Evolutionary conservation across 1,139 yeast species (phyloP).

Genomic region (Taiozyma onychis): DNA sequence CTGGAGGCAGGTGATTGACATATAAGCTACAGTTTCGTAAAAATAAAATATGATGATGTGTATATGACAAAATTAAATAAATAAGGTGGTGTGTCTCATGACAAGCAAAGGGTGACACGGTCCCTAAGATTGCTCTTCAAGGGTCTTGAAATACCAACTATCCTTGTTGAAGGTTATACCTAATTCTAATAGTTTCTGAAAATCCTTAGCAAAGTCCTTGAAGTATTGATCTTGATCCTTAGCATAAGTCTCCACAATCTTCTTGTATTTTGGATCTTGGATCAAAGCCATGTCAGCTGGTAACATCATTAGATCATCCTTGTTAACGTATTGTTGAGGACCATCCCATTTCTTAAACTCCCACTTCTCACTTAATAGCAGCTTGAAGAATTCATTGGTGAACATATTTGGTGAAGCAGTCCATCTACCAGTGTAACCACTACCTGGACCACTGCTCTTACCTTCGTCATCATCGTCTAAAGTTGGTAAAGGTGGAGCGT

Average conservation of each 20-base stretch:
- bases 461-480: constrained; percentile 16
- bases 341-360: constrained; percentile 70
- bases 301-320: constrained; percentile 80
- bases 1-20: background rate
- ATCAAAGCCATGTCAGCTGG: constrained; percentile 77
- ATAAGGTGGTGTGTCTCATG: background rate
- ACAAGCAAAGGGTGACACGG: background rate
- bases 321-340: constrained; percentile 67
- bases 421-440: constrained; percentile 95
- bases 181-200: constrained; percentile 62
- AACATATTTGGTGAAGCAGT: constrained; percentile 83
- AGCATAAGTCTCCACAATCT: constrained; percentile 69
- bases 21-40: background rate
- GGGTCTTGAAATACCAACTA: constrained; percentile 54
- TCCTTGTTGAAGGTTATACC: constrained; percentile 56
- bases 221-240: constrained; percentile 64
- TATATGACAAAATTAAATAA: too few species aligned
- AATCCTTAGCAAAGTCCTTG: constrained; percentile 66
- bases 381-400: constrained; percentile 74
- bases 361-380: constrained; percentile 75
- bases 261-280: constrained; percentile 58
- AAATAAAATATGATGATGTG: background rate
- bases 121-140: constrained; percentile 52
- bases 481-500: constrained; percentile 26
- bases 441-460: constrained; percentile 28